A percentile compares a stretch with the other conserved stretches of the same genome.
Evolutionary conservation across 1,284 basidiomycete genomes (phyloP).

Genomic region (Porogramme epimiltina): DNA sequence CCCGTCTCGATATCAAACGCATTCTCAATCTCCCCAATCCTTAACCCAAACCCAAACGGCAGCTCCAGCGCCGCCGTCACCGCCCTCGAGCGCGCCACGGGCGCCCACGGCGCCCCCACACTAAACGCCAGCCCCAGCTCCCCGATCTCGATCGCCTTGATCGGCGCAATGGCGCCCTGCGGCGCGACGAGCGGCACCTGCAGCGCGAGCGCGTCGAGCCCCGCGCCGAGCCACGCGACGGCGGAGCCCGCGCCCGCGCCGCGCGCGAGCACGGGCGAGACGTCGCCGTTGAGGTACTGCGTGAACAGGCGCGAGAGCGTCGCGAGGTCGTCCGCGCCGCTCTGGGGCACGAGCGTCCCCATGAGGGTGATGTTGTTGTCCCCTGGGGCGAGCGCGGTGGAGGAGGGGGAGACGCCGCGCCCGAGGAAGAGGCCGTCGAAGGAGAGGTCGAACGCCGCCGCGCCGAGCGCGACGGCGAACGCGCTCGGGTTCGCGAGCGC

Average conservation of each 20-base stretch:
- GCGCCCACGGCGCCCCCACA: constrained; percentile 58
- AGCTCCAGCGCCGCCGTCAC: constrained; percentile 61
- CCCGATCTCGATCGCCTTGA: constrained; percentile 68
- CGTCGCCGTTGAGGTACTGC: constrained; percentile 70
- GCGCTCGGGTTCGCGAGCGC: constrained; percentile 68
- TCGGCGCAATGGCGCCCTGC: constrained; percentile 60
- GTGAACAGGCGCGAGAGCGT: constrained; percentile 70
- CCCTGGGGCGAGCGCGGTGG: constrained; percentile 54
- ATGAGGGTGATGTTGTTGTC: constrained; percentile 62
- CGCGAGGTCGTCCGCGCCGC: constrained; percentile 47
- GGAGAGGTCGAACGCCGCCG: constrained; percentile 64
- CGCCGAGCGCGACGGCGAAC: constrained; percentile 72
- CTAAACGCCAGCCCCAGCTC: constrained; percentile 64
- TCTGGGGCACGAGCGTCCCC: constrained; percentile 63
- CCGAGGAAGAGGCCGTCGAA: constrained; percentile 67
- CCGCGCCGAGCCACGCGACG: constrained; percentile 71
- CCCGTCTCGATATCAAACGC: constrained; percentile 62
- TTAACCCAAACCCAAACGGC: constrained; percentile 77
- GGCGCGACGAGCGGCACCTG: constrained; percentile 65
- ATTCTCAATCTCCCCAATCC: constrained; percentile 70
- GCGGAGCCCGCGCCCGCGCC: constrained; percentile 52
- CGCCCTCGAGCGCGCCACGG: constrained; percentile 56
- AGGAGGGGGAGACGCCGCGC: constrained; percentile 52
- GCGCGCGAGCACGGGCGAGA: constrained; percentile 58
- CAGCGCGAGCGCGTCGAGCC: constrained; percentile 57